Evolutionary conservation across 768 basidiomycete species (phyloP), one percentile per base, ranked within the genome.

Genomic region (Psilocybe sp.): DNA sequence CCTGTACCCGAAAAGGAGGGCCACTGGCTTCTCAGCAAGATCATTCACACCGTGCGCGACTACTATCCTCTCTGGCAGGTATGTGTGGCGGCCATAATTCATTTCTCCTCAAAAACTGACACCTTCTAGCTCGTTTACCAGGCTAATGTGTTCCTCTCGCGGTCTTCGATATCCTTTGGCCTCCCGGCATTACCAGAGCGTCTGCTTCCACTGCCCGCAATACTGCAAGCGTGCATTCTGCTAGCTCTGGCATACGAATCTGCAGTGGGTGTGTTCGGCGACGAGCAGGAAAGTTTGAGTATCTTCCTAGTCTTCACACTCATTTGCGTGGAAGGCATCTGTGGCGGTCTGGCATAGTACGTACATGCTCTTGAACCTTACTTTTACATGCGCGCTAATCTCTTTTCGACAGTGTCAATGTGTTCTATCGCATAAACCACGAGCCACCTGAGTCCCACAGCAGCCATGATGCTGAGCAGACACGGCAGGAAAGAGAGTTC

Each of bases 21-120:
- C 4, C 74, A 85, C 52, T 77, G 81, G 47, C 44, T 92, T 11
- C 74, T 96, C 44, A 81, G 84, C 61, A 81, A 77, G 61, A 77
- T 98, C 51, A 90, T 98, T 49, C 83, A 89, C 59, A 84, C 82
- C 1, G 76, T 93, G 15, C 78, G 92, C 34, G 96, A 98, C 62
- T 98, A 94, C 64, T 98, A 98, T 68, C 94, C 94, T 1, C 78
- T 96, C 36, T 97, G 93, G 90, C 91, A 92, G 84, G 89, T 87
- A 53, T 23, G 56, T 32, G 15, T 33, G 32, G 13, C 5, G 3
- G 15, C 14, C 5, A 11, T 14, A 9, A 33, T 33, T n/a, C 15
- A 15, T 5, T 33, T 5, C 40, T 14, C 46, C 18, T 34, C 6
- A 16, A 15, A 9, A 19, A 14, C 16, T 33, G 20, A 41, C 11